Conservation (phyloP, 176 grass and related monocot genomes). For the Tillandsia fasciculata region DNA sequence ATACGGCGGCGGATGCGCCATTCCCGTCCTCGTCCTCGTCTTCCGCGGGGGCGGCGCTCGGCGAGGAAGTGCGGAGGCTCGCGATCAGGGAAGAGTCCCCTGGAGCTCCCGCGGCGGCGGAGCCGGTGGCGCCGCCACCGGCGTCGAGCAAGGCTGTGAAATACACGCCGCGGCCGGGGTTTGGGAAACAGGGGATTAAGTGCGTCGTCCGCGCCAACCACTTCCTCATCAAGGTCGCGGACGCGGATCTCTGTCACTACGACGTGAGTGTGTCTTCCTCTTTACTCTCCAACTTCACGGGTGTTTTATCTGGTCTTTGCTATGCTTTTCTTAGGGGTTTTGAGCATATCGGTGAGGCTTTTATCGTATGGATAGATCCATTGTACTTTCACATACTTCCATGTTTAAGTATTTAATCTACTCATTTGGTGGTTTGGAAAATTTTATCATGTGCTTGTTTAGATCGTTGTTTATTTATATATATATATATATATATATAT, state of each 20-base stretch:
- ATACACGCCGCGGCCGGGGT: conserved; percentile 26
- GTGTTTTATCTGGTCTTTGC: not conserved
- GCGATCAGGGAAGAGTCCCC: conserved; percentile 16
- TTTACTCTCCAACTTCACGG: not conserved
- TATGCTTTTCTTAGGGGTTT: not conserved
- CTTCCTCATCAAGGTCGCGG: conserved; percentile 56
- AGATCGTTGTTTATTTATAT: too few relatives aligned
- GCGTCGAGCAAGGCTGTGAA: conserved; percentile 42
- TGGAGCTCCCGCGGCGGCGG: not conserved
- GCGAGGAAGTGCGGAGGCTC: conserved; percentile 34
- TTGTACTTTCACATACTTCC: too few relatives aligned
- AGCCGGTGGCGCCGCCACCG: conserved; percentile 20
- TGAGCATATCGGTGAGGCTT: too few relatives aligned
- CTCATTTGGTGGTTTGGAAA: too few relatives aligned
- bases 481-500: too few relatives aligned
- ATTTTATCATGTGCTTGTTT: too few relatives aligned
- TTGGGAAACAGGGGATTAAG: conserved; percentile 20
- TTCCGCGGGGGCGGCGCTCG: conserved; percentile 5
- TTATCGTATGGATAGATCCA: too few relatives aligned
- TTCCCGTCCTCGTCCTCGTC: not conserved
- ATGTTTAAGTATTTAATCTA: too few relatives aligned
- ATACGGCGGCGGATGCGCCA: not conserved
- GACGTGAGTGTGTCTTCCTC: conserved; percentile 37
- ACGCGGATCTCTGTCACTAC: conserved; percentile 67
- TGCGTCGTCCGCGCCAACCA: conserved; percentile 57